These are phyloP conservation scores for Scutellaria minor DNA, from an alignment of 257 asterid species.

Conservation along the genomic window DNA sequence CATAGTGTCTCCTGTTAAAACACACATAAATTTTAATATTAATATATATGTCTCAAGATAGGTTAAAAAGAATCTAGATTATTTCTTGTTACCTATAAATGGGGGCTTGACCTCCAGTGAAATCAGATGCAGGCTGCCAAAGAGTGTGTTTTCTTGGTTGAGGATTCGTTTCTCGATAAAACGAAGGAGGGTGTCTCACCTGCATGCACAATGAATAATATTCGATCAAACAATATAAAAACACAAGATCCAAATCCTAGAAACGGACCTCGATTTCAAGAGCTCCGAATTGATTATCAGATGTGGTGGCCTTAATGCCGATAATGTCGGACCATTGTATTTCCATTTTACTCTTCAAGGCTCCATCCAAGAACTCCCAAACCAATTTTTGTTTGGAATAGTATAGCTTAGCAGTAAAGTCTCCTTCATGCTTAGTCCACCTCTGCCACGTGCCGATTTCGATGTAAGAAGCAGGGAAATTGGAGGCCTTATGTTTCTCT, in stretches of 20 bases:
- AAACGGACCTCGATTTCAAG: constrained; percentile 66
- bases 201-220: constrained; percentile 20
- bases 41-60: background rate
- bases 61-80: too few relatives aligned
- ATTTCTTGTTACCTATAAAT: constrained; percentile 60
- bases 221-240: too few relatives aligned
- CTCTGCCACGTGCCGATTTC: constrained; percentile 74
- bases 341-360: constrained; percentile 77
- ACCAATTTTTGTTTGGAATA: constrained; percentile 67
- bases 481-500: constrained; percentile 69
- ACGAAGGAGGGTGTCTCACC: constrained; percentile 63
- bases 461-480: constrained; percentile 51
- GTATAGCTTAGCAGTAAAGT: constrained; percentile 65
- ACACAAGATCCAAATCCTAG: too few relatives aligned
- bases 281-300: constrained; percentile 39
- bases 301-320: constrained; percentile 52
- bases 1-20: constrained; percentile 57
- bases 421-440: constrained; percentile 56
- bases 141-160: constrained; percentile 78
- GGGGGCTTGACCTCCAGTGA: constrained; percentile 76
- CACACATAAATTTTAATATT: too few relatives aligned
- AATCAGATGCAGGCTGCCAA: constrained; percentile 67
- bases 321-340: constrained; percentile 68
- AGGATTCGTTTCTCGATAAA: constrained; percentile 60
- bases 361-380: constrained; percentile 77